A percentile compares a stretch with the other conserved stretches of the same genome.
phyloP scores from a whole-genome alignment of 2,329 filamentous ascomycete species.

The Colletotrichum horii region DNA sequence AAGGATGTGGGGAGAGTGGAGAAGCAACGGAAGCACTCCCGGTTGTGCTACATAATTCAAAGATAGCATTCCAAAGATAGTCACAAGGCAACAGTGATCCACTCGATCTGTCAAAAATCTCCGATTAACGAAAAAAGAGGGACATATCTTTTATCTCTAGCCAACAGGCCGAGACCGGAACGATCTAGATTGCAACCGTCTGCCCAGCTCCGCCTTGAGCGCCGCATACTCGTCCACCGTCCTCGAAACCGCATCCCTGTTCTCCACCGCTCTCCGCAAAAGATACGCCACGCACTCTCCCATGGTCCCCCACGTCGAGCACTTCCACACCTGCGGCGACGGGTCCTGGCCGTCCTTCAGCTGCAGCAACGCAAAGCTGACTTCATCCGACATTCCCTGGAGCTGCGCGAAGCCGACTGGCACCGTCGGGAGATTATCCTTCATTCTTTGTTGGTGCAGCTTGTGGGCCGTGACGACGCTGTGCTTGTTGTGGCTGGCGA shows the following conservation, averaged over 20 bases:
- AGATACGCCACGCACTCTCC: conserved; percentile 32
- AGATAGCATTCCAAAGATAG: neutral
- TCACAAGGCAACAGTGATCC: neutral
- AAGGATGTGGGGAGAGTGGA: neutral
- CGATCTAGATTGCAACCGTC: conserved; percentile 30
- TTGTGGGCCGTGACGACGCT: conserved; percentile 63
- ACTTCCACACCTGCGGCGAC: conserved; percentile 28
- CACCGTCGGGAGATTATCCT: conserved; percentile 44
- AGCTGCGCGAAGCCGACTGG: conserved; percentile 41
- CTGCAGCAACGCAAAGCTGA: conserved; percentile 68
- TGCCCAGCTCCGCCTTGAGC: conserved; percentile 31
- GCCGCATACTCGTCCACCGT: conserved; percentile 34
- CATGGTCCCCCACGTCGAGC: conserved; percentile 32
- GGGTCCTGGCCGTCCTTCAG: neutral
- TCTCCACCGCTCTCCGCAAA: conserved; percentile 29
- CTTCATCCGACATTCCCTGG: conserved; percentile 86
- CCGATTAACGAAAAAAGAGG: neutral
- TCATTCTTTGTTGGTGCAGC: conserved; percentile 57
- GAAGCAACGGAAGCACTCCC: neutral
- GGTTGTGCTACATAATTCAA: neutral
- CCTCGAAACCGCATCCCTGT: conserved; percentile 36
- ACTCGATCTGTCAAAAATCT: neutral
- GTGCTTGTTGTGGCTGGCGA: conserved; percentile 81
- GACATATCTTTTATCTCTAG: neutral
- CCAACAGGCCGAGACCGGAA: neutral